Conservation (phyloP, 2,329 filamentous ascomycete genomes). For the Byssochlamys sp. region DNA sequence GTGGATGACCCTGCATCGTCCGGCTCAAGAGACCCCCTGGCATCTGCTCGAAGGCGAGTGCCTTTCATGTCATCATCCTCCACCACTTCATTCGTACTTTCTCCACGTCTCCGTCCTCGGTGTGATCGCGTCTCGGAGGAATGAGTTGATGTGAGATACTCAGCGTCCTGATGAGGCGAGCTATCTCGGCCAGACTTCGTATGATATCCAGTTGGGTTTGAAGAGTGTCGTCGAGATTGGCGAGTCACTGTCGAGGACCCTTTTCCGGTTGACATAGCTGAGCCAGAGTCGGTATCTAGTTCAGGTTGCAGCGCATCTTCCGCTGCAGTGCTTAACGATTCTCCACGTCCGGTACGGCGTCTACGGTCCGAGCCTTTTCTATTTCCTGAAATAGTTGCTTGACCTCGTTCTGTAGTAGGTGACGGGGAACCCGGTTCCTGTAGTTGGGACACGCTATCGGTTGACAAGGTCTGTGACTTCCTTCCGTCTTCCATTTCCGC, state of each 20-base stretch:
- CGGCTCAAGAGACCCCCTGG: background rate
- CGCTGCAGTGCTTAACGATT: background rate
- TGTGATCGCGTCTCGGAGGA: background rate
- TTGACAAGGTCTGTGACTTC: background rate
- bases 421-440: background rate
- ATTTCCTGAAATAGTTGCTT: background rate
- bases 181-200: background rate
- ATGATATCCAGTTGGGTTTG: constrained; percentile 4
- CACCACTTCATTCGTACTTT: background rate
- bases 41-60: background rate
- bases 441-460: background rate
- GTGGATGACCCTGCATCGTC: background rate
- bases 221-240: constrained; percentile 18
- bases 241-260: constrained; percentile 3
- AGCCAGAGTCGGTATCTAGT: background rate
- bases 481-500: background rate
- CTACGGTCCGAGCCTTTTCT: background rate
- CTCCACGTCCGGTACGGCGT: background rate
- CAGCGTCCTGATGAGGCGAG: background rate
- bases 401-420: background rate
- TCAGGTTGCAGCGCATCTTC: background rate
- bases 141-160: background rate
- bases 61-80: background rate
- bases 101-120: background rate
- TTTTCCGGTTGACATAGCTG: background rate